Conservation (phyloP, 768 basidiomycete species). For the Pisolithus sp. region DNA sequence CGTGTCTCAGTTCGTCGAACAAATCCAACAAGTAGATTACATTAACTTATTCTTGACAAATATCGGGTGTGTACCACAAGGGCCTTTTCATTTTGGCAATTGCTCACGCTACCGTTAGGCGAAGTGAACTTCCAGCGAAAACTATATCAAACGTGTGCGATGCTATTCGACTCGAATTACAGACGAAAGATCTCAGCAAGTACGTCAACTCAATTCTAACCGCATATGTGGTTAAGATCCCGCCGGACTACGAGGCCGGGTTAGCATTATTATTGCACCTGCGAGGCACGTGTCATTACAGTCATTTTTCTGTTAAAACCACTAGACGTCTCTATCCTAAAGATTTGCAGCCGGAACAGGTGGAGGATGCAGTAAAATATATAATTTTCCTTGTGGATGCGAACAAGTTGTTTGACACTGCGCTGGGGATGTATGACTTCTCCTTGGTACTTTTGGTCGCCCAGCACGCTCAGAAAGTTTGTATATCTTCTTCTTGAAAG, state of each 20-base stretch:
- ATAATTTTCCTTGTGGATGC: slow-evolving; percentile 97
- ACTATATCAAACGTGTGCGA: slow-evolving; percentile 70
- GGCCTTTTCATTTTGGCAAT: slow-evolving; percentile 1
- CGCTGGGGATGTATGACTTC: slow-evolving; percentile 99
- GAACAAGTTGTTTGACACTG: slow-evolving; percentile 84
- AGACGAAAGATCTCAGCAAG: slow-evolving; percentile 61
- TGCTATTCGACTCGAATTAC: slow-evolving; percentile 64
- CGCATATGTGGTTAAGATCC: slow-evolving; percentile 85
- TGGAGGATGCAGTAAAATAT: slow-evolving; percentile 97
- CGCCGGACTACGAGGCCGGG: slow-evolving; percentile 86
- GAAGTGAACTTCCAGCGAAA: slow-evolving; percentile 50
- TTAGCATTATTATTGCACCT: slow-evolving; percentile 68
- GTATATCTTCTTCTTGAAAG: not conserved
- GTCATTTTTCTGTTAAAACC: not conserved
- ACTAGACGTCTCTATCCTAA: not conserved
- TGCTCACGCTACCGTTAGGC: slow-evolving; percentile 35
- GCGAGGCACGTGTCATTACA: slow-evolving; percentile 47
- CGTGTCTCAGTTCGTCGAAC: slow-evolving; percentile 67
- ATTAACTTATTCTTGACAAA: slow-evolving; percentile 88
- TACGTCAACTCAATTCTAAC: slow-evolving; percentile 92
- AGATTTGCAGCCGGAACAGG: slow-evolving; percentile 55
- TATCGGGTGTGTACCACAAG: slow-evolving; percentile 52
- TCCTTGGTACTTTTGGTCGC: slow-evolving; percentile 92
- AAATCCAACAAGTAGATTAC: slow-evolving; percentile 85
- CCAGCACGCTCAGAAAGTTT: slow-evolving; percentile 92